Conservation (phyloP, 2,329 filamentous ascomycete genomes). For the Colletotrichum somersetense region DNA sequence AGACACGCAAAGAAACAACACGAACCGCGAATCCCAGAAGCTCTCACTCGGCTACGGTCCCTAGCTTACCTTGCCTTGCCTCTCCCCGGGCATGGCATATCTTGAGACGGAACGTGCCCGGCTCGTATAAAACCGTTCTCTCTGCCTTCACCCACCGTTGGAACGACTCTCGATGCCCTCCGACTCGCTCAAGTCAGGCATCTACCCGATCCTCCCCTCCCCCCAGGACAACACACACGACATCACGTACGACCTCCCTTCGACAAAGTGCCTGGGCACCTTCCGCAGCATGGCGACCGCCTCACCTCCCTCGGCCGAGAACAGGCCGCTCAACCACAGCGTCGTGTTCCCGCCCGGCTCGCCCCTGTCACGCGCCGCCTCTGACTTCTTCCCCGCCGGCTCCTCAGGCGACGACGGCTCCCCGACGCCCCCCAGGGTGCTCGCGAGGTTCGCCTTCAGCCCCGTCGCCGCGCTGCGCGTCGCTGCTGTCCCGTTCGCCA, state of each 20-base stretch:
- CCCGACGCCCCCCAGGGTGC: background rate
- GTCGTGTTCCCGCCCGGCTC: constrained; percentile 20
- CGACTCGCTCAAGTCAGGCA: constrained; percentile 4
- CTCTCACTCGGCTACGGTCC: background rate
- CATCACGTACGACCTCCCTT: constrained; percentile 28
- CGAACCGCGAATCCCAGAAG: background rate
- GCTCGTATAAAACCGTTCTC: constrained; percentile 14
- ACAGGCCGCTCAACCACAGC: constrained; percentile 20
- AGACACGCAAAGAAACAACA: background rate
- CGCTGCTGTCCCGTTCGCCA: constrained; percentile 9
- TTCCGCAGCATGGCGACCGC: constrained; percentile 24
- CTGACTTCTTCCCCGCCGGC: background rate
- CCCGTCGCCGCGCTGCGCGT: constrained; percentile 21
- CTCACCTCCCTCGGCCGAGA: constrained; percentile 5
- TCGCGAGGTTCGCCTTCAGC: constrained; percentile 16
- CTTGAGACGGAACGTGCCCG: background rate
- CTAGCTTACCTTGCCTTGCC: background rate
- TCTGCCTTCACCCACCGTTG: constrained; percentile 28
- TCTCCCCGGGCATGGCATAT: background rate
- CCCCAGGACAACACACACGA: constrained; percentile 1
- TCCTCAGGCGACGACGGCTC: background rate
- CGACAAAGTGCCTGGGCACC: constrained; percentile 34
- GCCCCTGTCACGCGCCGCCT: background rate
- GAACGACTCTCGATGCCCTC: constrained; percentile 41
- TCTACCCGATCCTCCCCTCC: background rate